Evolutionary conservation across 345 rosid genomes (phyloP).

Genomic region (Turritis glabra): DNA sequence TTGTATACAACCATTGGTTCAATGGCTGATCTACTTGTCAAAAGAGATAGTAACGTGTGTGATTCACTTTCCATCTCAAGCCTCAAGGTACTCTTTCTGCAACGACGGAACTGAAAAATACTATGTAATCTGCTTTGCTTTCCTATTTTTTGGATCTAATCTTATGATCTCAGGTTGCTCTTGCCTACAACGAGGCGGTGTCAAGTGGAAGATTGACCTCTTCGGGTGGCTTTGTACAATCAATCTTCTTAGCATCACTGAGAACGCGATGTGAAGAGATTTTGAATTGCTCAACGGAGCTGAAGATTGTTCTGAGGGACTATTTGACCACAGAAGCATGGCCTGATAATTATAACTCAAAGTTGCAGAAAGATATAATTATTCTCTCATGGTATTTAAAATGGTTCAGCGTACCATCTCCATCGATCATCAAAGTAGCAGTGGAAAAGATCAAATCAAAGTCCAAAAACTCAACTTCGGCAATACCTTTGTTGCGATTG

Average conservation of each 20-base stretch:
- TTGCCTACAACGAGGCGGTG: constrained; percentile 75
- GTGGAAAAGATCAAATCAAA: constrained; percentile 55
- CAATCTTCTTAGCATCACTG: constrained; percentile 65
- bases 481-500: constrained; percentile 64
- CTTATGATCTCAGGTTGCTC: constrained; percentile 60
- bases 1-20: constrained; percentile 69
- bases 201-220: constrained; percentile 62
- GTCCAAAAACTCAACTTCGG: constrained; percentile 42
- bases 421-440: constrained; percentile 48
- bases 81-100: constrained; percentile 61
- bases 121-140: background rate
- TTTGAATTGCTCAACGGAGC: constrained; percentile 43
- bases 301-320: constrained; percentile 43
- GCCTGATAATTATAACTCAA: constrained; percentile 47
- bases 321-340: constrained; percentile 66
- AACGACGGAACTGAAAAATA: background rate
- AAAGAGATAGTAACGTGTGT: constrained; percentile 39
- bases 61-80: constrained; percentile 76
- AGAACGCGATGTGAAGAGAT: constrained; percentile 73
- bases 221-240: constrained; percentile 71
- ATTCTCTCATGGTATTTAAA: constrained; percentile 81
- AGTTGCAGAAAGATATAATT: constrained; percentile 38
- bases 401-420: constrained; percentile 76
- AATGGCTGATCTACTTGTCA: constrained; percentile 67
- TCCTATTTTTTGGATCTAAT: constrained; percentile 1